These are phyloP conservation scores for Mesembryanthemum crystallinum DNA, from an alignment of 148 eudicot species.

Conservation along the genomic window DNA sequence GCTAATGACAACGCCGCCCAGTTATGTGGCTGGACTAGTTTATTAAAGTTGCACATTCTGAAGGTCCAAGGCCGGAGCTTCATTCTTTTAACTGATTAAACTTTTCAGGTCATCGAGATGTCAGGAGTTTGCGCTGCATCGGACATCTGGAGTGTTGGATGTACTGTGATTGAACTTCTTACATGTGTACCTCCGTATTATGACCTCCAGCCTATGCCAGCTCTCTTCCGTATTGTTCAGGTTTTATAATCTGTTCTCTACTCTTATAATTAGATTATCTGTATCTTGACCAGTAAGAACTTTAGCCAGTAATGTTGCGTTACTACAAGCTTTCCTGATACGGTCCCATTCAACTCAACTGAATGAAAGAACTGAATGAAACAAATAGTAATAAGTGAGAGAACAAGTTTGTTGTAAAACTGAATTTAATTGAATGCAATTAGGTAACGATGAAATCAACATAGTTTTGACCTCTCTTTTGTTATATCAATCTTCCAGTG, in stretches of 20 bases:
- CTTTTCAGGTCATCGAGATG: constrained; percentile 94
- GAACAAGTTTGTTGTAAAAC: too few species aligned
- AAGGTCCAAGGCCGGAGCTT: neutral
- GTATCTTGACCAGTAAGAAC: neutral
- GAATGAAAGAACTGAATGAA: too few species aligned
- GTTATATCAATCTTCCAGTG: neutral
- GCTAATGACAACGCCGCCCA: neutral
- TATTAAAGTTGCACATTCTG: neutral
- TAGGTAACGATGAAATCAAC: too few species aligned
- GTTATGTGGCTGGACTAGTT: neutral
- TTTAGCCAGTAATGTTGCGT: constrained; percentile 7
- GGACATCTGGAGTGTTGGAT: constrained; percentile 99
- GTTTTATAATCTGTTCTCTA: constrained; percentile 31
- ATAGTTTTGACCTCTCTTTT: neutral
- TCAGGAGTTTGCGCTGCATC: constrained; percentile 99
- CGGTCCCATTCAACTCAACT: too few species aligned
- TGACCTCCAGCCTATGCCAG: constrained; percentile 99
- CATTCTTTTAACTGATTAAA: constrained; percentile 9
- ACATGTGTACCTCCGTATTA: constrained; percentile 97
- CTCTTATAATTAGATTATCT: neutral
- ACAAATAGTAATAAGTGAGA: too few species aligned
- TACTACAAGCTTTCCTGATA: neutral
- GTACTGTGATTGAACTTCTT: constrained; percentile 98
- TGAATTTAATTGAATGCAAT: too few species aligned
- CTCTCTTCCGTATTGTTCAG: constrained; percentile 99